These are phyloP conservation scores for Logfia minima DNA, from an alignment of 129 eudicot species.

Conservation along the genomic window DNA sequence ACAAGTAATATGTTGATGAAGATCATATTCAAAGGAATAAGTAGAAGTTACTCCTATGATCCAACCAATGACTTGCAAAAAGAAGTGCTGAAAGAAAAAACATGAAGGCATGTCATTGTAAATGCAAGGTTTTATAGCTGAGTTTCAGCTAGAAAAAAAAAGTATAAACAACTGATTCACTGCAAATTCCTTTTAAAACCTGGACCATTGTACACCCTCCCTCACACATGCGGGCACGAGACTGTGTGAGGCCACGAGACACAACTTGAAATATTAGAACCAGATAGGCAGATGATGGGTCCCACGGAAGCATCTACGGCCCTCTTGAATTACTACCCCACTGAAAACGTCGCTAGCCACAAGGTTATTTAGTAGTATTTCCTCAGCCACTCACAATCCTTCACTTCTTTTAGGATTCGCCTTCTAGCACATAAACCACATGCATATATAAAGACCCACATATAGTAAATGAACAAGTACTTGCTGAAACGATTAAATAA, in stretches of 20 bases:
- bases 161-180: background rate
- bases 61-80: background rate
- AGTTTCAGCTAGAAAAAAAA: background rate
- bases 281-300: slow-evolving; percentile 14
- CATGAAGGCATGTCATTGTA: background rate
- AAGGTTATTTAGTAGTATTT: slow-evolving; percentile 13
- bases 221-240: background rate
- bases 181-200: background rate
- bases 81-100: background rate
- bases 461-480: slow-evolving; percentile 12
- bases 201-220: slow-evolving; percentile 13
- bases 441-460: slow-evolving; percentile 27
- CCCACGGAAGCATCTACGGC: slow-evolving; percentile 14
- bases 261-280: slow-evolving; percentile 14
- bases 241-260: background rate
- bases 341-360: slow-evolving; percentile 25
- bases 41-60: background rate
- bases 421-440: slow-evolving; percentile 21
- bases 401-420: slow-evolving; percentile 23
- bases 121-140: background rate
- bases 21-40: background rate
- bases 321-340: slow-evolving; percentile 20
- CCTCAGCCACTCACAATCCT: slow-evolving; percentile 32
- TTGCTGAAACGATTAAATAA: slow-evolving; percentile 12
- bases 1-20: background rate